Evolutionary conservation across 108 stramenopile genomes (phyloP), one percentile per base, ranked within the genome.

Genomic region (Nitzschia palea): DNA sequence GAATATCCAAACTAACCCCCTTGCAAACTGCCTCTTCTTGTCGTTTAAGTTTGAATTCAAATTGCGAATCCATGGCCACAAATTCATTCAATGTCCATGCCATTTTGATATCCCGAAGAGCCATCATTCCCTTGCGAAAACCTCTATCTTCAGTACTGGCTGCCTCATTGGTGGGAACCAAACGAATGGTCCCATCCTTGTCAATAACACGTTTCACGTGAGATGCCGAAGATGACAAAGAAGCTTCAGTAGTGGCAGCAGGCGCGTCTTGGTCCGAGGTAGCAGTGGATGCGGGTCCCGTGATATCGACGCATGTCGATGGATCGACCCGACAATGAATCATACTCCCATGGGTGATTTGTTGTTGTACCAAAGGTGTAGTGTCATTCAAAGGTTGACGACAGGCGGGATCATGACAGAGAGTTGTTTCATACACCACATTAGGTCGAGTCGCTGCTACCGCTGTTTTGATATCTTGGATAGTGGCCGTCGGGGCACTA

Each of bases 51-150:
- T 92, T 96, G 83, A 96, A 99, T 27, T 80, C 86, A 73, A 87
- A 99, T 58, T 91, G 85, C 18, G 86, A 77, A 69, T 99, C 96
- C 89, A 99, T 82, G 37, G 85, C 95, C 15, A 85, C 78, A 74
- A 99, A 99, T 69, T 99, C 97, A 29, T 84, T 74, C 37, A 99
- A 71, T 0, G 97, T 97, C 98, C 98, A 99, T 25, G 90, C 79
- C 95, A 96, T 99, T 75, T 99, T 99, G 86, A 99, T 99, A 76
- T 92, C 92, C 0, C 93, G 79, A 20, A 93, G 55, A 3, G 97
- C 76, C 77, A 97, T 62, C 86, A 93, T 90, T 12, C 98, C 98
- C 35, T 93, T 94, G 42, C 98, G 86, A 73, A 97, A 99, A 25
- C 83, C 87, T 25, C 67, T 74, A 40, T 73, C 79, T n/a, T 76